Conservation (phyloP, 1,284 basidiomycete genomes). For the Cryptococcus sp. region DNA sequence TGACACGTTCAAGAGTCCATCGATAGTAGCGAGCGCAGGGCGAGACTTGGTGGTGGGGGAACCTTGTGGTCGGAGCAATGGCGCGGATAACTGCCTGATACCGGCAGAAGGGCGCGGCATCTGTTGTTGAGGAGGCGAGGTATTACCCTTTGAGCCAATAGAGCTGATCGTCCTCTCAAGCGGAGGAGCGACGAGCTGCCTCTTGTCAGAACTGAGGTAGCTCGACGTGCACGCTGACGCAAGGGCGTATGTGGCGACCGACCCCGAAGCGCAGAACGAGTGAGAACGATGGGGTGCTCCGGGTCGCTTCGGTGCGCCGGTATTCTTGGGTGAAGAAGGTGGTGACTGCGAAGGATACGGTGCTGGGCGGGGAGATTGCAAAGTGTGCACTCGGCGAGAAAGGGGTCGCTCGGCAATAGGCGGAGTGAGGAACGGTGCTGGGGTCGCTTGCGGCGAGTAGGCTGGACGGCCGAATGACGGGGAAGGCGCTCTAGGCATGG, state of each 20-base stretch:
- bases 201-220: slow-evolving; percentile 20
- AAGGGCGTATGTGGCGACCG: slow-evolving; percentile 18
- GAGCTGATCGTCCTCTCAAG: slow-evolving; percentile 24
- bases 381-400: background rate
- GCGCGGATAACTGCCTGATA: background rate
- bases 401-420: background rate
- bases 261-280: slow-evolving; percentile 21
- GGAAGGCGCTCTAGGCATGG: no score
- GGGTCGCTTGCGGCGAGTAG: background rate
- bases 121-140: slow-evolving; percentile 14
- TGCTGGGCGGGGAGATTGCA: background rate
- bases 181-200: slow-evolving; percentile 18
- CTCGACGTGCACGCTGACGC: slow-evolving; percentile 17
- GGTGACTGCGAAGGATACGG: background rate
- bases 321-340: background rate
- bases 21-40: no score
- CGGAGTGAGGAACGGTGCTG: background rate
- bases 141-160: slow-evolving; percentile 18
- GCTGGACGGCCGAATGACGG: no score
- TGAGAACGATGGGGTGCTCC: slow-evolving; percentile 16
- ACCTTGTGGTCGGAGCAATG: background rate
- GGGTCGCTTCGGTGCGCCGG: slow-evolving; percentile 10
- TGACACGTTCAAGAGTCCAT: no score
- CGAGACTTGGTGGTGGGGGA: no score
- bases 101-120: slow-evolving; percentile 14